A percentile compares a stretch with the other conserved stretches of the same genome.
These are phyloP conservation scores for Vitis hybrid DNA, from an alignment of 177 flowering plant species.

Conservation along the genomic window DNA sequence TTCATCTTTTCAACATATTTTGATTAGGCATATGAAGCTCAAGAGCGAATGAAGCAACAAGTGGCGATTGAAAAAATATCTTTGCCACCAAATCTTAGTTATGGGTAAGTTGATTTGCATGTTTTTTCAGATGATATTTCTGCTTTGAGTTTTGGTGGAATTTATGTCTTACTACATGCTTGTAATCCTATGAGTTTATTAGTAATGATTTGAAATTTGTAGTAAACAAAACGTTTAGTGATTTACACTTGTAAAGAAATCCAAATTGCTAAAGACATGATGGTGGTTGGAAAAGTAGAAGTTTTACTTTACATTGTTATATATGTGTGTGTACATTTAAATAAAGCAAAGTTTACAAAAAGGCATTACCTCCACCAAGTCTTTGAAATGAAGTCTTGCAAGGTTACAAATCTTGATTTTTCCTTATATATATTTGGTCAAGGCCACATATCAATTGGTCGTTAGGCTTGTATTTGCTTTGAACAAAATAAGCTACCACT, in stretches of 20 bases:
- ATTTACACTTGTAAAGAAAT: background rate
- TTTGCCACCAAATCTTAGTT: conserved; percentile 70
- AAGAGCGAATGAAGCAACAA: conserved; percentile 76
- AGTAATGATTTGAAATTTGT: background rate
- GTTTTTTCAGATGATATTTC: conserved; percentile 1
- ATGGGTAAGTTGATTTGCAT: conserved; percentile 51
- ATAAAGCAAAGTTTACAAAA: no score
- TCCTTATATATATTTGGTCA: no score
- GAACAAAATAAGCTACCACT: no score
- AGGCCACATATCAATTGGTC: no score
- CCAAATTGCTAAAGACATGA: no score
- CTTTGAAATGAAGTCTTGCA: no score
- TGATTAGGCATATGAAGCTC: conserved; percentile 67
- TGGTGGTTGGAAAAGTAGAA: no score
- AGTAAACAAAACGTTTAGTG: background rate
- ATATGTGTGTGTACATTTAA: no score
- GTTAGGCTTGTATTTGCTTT: no score
- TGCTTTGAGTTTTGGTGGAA: background rate
- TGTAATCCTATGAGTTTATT: background rate
- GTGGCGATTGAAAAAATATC: conserved; percentile 51
- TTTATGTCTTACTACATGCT: background rate
- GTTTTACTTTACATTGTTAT: no score
- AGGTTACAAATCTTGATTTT: no score
- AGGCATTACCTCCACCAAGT: no score
- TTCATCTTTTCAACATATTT: background rate